Evolutionary conservation across 306 rosid genomes (phyloP), one percentile per base, ranked within the genome.

Genomic region (Notholithocarpus densiflorus): DNA sequence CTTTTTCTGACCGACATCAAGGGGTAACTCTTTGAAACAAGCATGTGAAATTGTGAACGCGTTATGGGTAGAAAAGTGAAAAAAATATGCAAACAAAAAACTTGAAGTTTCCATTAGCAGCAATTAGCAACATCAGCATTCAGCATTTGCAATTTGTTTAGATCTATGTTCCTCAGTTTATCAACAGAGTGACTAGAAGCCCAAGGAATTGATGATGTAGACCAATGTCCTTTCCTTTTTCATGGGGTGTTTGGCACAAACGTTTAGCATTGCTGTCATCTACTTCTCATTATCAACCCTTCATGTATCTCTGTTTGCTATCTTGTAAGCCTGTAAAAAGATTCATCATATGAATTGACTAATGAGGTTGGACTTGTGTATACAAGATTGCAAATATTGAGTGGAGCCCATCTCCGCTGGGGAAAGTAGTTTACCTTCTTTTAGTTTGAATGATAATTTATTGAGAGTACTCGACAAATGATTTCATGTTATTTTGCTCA

Each of bases 401-500:
- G 21, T 48, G 56, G 72, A 65, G 34, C 66, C 71, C 75, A 85
- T 85, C 85, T 85, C 88, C 88, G 78, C 71, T 6, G 32, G 32
- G 88, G 88, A 79, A 81, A 81, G 75, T 78, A 81, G 83, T 81
- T 85, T 45, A 78, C 81, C 74, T 85, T 85, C 83, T 78, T 81
- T 71, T 81, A 79, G 68, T 83, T 85, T 76, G 79, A 72, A 85
- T 85, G 40, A 81, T 85, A 52, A 78, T 81, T 56, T 85, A 85
- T 64, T 76, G 88, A 72, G 81, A 85, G 64, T 85, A 81, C 72
- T 81, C 88, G 55, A 85, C 85, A 23, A 81, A 85, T 71, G 88
- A 85, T 85, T 85, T 85, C 88, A 85, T 81, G 79, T 81, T 81
- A 83, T 78, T 85, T 68, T 81, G 81, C 79, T 85, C 88, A 75